phyloP scores from a whole-genome alignment of 208 protist genomes.

The Leishmania tropica region DNA sequence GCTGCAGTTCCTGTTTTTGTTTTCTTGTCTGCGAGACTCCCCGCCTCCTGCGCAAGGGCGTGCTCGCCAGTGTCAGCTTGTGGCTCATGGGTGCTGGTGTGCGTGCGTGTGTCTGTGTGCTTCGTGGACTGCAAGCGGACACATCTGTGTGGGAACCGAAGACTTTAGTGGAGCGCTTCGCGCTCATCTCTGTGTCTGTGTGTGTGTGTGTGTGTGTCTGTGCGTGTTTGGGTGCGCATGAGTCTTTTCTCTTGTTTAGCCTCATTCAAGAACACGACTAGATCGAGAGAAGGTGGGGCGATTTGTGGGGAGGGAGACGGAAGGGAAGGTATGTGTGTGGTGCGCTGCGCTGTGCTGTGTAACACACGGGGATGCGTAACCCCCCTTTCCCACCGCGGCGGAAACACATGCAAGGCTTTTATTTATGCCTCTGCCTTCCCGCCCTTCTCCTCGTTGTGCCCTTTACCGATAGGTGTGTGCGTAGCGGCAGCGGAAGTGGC shows the following conservation, averaged over 20 bases:
- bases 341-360: background rate
- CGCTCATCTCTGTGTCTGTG: background rate
- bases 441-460: background rate
- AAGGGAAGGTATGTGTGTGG: background rate
- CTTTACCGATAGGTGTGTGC: background rate
- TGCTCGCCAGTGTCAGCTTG: background rate
- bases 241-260: background rate
- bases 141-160: background rate
- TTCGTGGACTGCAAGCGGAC: background rate
- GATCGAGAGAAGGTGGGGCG: background rate
- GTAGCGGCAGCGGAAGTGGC: background rate
- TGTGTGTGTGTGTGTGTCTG: constrained; percentile 1
- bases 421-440: background rate
- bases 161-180: background rate
- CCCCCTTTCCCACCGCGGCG: too few species aligned
- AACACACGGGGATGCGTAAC: background rate
- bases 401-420: background rate
- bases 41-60: background rate
- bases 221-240: background rate
- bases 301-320: background rate
- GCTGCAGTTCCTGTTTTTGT: background rate
- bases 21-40: background rate
- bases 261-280: background rate
- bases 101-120: background rate
- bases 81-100: background rate